Evolutionary conservation across 306 rosid species (phyloP), one percentile per base, ranked within the genome.

Genomic region (Castanospermum australe): DNA sequence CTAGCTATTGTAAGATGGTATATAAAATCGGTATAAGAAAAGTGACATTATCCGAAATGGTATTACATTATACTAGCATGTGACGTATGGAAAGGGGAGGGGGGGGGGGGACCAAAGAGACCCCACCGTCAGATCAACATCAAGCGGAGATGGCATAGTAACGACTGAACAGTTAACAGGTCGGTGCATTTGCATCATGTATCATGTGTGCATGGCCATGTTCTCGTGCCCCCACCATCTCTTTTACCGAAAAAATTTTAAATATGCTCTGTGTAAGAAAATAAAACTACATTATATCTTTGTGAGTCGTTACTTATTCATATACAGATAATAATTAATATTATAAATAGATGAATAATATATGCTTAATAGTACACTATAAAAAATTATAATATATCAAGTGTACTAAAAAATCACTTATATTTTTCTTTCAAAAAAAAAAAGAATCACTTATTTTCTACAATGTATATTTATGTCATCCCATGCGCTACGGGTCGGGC

Each of bases 81-180:
- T 73, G 85, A 82, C 1, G 44, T 14, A 35, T 9, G 48, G n/a
- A n/a, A n/a, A n/a, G n/a, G n/a, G n/a, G n/a, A n/a, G 25, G 13
- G 5, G 35, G 25, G 13, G 5, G 35, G 81, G 91, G 91, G 89
- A 85, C 91, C 82, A 18, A 10, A 24, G 65, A 45, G 28, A 12
- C 0, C 13, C 81, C 71, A 65, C 63, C 78, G 77, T 67, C 7
- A 11, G 79, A 82, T 74, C 86, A 73, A 80, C 86, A 72, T 71
- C 80, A 4, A 5, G 76, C 64, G 67, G 79, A 30, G 78, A 25
- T 80, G 73, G 70, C 56, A 67, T 22, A 32, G 84, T 75, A 45
- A 82, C 52, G 89, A 64, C 79, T 39, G 38, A 25, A 70, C 3
- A n/a, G n/a, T n/a, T n/a, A n/a, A 28, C 81, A 73, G 69, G 21